Percentiles rank a stretch among this genome's conserved stretches.
Evolutionary conservation across 345 rosid species (phyloP).

Genomic region (Litchi chinensis): DNA sequence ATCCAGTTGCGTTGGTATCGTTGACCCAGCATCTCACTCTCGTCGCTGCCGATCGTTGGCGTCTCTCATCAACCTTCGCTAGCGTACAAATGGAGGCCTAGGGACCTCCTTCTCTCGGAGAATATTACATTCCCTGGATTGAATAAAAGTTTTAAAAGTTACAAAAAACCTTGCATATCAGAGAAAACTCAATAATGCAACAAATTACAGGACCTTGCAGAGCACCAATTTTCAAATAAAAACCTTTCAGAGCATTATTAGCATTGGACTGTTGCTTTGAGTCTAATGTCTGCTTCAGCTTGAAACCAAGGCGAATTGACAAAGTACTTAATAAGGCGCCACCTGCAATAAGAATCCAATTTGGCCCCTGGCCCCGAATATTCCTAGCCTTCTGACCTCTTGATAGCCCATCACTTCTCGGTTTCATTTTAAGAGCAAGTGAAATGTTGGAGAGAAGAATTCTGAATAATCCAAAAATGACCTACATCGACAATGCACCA

Average conservation of each 20-base stretch:
- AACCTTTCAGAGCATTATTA: conserved; percentile 40
- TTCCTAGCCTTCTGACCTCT: conserved; percentile 53
- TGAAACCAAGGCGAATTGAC: conserved; percentile 88
- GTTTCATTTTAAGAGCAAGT: conserved; percentile 60
- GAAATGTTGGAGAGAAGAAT: conserved; percentile 22
- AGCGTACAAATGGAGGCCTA: conserved; percentile 38
- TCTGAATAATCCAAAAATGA: conserved; percentile 51
- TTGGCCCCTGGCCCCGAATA: conserved; percentile 66
- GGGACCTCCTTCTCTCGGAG: conserved; percentile 50
- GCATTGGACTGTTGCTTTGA: conserved; percentile 52
- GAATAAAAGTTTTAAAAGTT: conserved; percentile 23
- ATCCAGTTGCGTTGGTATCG: too few relatives aligned
- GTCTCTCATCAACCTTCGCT: too few relatives aligned
- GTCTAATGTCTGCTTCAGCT: conserved; percentile 75
- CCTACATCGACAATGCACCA: conserved; percentile 41
- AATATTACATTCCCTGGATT: conserved; percentile 47
- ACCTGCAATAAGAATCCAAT: conserved; percentile 92
- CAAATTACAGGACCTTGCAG: conserved; percentile 37
- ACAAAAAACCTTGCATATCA: neutral
- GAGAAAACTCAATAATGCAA: conserved; percentile 16
- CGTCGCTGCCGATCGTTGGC: too few relatives aligned
- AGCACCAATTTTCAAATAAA: conserved; percentile 20
- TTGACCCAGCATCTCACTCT: too few relatives aligned
- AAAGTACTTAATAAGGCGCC: conserved; percentile 94
- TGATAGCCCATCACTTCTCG: conserved; percentile 46